A percentile compares a stretch with the other conserved stretches of the same genome.
Evolutionary conservation across 2,329 filamentous ascomycete species (phyloP).

Genomic region (Hirsutella minnesotensis): DNA sequence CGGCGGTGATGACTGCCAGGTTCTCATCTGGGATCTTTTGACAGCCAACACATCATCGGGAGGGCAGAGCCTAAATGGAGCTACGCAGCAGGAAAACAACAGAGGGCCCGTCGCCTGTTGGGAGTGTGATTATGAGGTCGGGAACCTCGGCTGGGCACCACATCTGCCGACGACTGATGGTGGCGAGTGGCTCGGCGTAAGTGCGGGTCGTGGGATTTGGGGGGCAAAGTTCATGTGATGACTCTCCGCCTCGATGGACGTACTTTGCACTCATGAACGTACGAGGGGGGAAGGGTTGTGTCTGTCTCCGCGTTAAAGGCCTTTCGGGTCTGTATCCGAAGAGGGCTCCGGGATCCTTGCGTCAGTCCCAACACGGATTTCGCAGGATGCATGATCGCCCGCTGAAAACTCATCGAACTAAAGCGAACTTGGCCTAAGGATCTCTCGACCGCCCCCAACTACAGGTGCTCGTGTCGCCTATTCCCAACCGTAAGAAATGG

Average conservation of each 20-base stretch:
- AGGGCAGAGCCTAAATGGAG: constrained; percentile 33
- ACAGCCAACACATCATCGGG: constrained; percentile 39
- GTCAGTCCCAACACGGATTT: no score
- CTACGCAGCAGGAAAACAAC: constrained; percentile 40
- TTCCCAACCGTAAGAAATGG: no score
- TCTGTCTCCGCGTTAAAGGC: no score
- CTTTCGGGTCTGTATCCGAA: no score
- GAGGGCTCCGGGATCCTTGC: no score
- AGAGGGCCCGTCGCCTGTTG: constrained; percentile 64
- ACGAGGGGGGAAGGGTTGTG: background rate
- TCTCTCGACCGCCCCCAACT: no score
- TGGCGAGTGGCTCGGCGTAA: constrained; percentile 76
- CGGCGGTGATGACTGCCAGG: constrained; percentile 82
- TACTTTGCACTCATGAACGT: background rate
- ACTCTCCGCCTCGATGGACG: background rate
- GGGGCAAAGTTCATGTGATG: constrained; percentile 42
- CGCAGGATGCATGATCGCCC: no score
- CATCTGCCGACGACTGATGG: constrained; percentile 54
- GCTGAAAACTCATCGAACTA: no score
- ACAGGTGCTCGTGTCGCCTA: no score
- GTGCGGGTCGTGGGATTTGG: constrained; percentile 72
- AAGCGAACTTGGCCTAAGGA: no score
- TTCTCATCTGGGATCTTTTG: constrained; percentile 87
- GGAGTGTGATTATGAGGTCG: constrained; percentile 80
- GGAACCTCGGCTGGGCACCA: constrained; percentile 76